Evolutionary conservation across 2,329 filamentous ascomycete genomes (phyloP), one percentile per base, ranked within the genome.

Genomic region (Cladosporium cucumerinum): DNA sequence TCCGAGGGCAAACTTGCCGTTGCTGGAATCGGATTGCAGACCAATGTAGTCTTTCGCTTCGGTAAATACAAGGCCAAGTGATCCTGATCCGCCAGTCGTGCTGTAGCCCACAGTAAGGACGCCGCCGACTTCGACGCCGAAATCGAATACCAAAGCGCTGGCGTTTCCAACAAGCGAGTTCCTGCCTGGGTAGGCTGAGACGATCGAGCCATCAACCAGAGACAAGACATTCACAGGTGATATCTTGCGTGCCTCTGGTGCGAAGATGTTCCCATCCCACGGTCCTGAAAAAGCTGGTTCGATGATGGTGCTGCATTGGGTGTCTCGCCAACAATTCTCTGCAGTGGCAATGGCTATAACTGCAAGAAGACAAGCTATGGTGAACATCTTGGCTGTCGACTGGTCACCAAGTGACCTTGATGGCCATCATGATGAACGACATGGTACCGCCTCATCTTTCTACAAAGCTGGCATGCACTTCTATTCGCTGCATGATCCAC

Each of bases 251-350:
- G 83, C 83, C 6, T 76, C 63, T 0, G 86, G 85, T 1, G 86
- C 82, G 68, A 82, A 86, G 57, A 85, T 87, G 69, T 86, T 83
- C 0, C 78, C 73, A 34, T 88, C 82, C 86, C 86, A 88, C 18
- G 75, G 74, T 0, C 86, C 86, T 2, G 80, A 78, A 66, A 88
- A 88, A 0, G 85, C 80, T 7, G 82, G 72, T 6, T 80, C 73
- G 11, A 72, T 71, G 3, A 84, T 81, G 3, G 82, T 82, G 23
- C 78, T 82, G 70, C 86, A 89, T 23, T 78, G 72, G 1, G 82
- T 84, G 62, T 86, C 73, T 65, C 82, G 78, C 86, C 86, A 88
- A 71, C 86, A 88, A 64, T 69, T 68, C 36, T 72, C 67, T 43
- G 68, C 67, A 57, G 2, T 25, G 6, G 34, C 55, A 16, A 25